A percentile compares a stretch with the other conserved stretches of the same genome.
These are phyloP conservation scores for Sporisorium iseilematis-ciliati DNA, from an alignment of 1,284 basidiomycete species.

Conservation along the genomic window DNA sequence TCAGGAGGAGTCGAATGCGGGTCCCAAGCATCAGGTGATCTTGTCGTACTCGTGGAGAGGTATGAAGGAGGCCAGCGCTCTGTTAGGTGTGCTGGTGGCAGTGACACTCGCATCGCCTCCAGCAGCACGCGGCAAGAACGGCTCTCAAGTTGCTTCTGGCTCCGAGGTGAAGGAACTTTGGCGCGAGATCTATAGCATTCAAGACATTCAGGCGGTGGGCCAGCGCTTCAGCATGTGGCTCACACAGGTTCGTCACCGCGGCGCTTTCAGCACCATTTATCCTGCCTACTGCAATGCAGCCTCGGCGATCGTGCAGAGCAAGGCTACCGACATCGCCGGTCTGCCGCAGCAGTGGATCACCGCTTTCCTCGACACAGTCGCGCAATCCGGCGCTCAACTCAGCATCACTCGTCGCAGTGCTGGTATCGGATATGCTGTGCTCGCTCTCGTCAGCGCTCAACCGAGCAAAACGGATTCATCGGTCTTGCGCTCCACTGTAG, in stretches of 20 bases:
- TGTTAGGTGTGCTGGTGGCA: constrained; percentile 64
- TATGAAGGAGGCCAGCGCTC: constrained; percentile 69
- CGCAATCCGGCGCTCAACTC: constrained; percentile 49
- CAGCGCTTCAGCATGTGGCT: constrained; percentile 68
- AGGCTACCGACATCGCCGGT: constrained; percentile 46
- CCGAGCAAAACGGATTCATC: constrained; percentile 34
- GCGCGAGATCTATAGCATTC: constrained; percentile 32
- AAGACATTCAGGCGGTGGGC: constrained; percentile 57
- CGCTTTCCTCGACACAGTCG: constrained; percentile 54
- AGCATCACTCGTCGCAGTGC: constrained; percentile 70
- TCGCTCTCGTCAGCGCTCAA: constrained; percentile 67
- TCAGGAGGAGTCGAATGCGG: constrained; percentile 48
- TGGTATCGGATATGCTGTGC: constrained; percentile 69
- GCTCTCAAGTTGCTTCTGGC: not conserved
- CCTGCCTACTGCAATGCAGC: constrained; percentile 66
- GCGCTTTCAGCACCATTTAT: constrained; percentile 69
- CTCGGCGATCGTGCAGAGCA: constrained; percentile 52
- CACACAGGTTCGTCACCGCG: constrained; percentile 68
- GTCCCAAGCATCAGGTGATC: constrained; percentile 68
- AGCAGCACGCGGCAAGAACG: constrained; percentile 15
- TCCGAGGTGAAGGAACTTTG: constrained; percentile 28
- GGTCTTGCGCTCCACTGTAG: constrained; percentile 37
- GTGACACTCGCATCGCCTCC: constrained; percentile 44
- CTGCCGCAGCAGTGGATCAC: constrained; percentile 67
- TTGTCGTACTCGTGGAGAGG: constrained; percentile 70